These are phyloP conservation scores for Termitomyces sp. DNA, from an alignment of 768 basidiomycete species.

Conservation along the genomic window DNA sequence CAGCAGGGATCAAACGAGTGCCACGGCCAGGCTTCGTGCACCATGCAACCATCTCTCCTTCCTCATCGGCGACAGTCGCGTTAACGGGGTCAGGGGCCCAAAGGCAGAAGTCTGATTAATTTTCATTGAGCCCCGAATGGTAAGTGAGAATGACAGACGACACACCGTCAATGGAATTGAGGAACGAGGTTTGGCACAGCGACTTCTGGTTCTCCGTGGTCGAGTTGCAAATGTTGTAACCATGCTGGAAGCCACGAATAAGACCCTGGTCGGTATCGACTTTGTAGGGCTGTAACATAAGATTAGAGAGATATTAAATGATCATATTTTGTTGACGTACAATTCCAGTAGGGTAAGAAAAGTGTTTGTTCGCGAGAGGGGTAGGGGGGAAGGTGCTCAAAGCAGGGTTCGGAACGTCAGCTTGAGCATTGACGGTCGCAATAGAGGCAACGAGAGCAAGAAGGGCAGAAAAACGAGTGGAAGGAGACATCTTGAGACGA, in stretches of 20 bases:
- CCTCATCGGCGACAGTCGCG: conserved; percentile 48
- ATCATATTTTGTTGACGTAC: conserved; percentile 22
- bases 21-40: conserved; percentile 62
- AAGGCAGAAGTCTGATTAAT: conserved; percentile 48
- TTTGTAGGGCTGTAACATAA: conserved; percentile 25
- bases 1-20: conserved; percentile 55
- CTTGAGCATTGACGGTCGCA: conserved; percentile 21
- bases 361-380: conserved; percentile 42
- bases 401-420: neutral
- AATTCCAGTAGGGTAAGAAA: conserved; percentile 36
- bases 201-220: conserved; percentile 58
- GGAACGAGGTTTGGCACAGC: conserved; percentile 53
- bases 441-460: conserved; percentile 26
- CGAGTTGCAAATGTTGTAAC: conserved; percentile 66
- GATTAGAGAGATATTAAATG: neutral
- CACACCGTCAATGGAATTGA: conserved; percentile 52
- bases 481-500: conserved; percentile 34
- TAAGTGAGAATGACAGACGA: neutral
- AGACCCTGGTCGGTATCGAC: conserved; percentile 29
- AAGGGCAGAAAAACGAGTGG: conserved; percentile 30
- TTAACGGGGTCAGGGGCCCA: conserved; percentile 46
- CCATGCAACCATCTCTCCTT: conserved; percentile 61
- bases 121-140: neutral
- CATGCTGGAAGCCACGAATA: conserved; percentile 40
- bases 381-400: conserved; percentile 34